Percentiles rank a stretch among this genome's conserved stretches.
These are phyloP conservation scores for Pestalotiopsis sp. DNA, from an alignment of 2,329 filamentous ascomycete genomes.

Conservation along the genomic window DNA sequence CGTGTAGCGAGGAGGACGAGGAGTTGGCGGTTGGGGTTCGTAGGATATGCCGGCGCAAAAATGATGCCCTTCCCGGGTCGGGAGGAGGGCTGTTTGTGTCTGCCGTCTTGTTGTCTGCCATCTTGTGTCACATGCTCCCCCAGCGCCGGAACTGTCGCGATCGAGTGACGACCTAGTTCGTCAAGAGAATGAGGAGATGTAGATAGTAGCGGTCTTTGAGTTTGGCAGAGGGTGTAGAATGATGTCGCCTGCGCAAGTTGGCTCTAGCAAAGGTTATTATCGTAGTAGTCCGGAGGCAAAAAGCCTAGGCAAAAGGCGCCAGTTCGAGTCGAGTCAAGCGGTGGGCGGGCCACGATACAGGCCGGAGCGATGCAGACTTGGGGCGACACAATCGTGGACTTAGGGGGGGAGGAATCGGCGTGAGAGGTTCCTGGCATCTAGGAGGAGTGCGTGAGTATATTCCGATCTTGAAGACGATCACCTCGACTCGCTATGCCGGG, in stretches of 20 bases:
- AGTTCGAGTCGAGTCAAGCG: background rate
- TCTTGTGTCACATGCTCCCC: background rate
- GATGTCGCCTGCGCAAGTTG: background rate
- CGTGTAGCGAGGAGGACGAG: slow-evolving; percentile 34
- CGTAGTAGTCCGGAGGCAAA: background rate
- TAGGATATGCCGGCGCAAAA: slow-evolving; percentile 12
- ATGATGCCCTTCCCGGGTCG: slow-evolving; percentile 10
- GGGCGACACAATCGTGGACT: background rate
- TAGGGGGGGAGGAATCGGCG: background rate
- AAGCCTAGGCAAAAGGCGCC: background rate
- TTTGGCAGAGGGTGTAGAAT: background rate
- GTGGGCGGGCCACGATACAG: background rate
- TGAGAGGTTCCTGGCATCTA: background rate
- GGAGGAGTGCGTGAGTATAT: background rate
- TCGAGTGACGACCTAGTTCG: background rate
- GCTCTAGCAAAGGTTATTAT: background rate
- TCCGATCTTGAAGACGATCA: background rate
- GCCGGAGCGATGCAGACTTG: background rate
- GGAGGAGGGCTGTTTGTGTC: slow-evolving; percentile 9
- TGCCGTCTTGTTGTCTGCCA: slow-evolving; percentile 9
- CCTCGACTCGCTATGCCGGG: background rate
- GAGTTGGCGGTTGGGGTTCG: slow-evolving; percentile 22
- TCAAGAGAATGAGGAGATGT: background rate
- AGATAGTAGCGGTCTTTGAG: background rate
- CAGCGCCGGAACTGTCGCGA: background rate